These are phyloP conservation scores for Tothia fuscella DNA, from an alignment of 2,329 filamentous ascomycete genomes.

Conservation along the genomic window DNA sequence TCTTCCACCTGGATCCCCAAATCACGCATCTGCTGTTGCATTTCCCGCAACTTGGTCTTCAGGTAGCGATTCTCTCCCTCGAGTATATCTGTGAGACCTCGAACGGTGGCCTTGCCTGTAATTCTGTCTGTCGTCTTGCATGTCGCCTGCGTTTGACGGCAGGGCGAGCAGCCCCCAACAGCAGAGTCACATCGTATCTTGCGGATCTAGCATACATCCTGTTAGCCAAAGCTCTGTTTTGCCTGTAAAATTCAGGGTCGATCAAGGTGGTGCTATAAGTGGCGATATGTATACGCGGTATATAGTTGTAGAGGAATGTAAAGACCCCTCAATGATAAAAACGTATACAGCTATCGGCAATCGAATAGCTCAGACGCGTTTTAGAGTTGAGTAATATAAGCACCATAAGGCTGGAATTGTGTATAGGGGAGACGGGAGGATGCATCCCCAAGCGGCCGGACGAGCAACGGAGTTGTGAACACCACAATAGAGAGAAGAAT, in stretches of 20 bases:
- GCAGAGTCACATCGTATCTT: slow-evolving; percentile 82
- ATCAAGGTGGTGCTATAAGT: too few relatives aligned
- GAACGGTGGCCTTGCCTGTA: slow-evolving; percentile 64
- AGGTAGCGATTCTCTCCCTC: slow-evolving; percentile 61
- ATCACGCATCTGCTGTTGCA: slow-evolving; percentile 23
- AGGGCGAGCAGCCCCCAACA: slow-evolving; percentile 71
- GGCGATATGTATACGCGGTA: neutral
- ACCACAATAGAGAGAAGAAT: neutral
- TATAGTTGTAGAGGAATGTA: neutral
- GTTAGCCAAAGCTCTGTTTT: too few relatives aligned
- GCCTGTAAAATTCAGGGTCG: too few relatives aligned
- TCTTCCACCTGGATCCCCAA: slow-evolving; percentile 2
- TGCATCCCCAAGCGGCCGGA: too few relatives aligned
- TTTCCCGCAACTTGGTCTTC: slow-evolving; percentile 46
- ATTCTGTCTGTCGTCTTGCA: slow-evolving; percentile 82
- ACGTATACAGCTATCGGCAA: too few relatives aligned
- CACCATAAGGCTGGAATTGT: too few relatives aligned
- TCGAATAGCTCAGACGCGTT: too few relatives aligned
- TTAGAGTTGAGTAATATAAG: too few relatives aligned
- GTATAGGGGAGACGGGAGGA: too few relatives aligned
- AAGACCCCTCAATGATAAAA: too few relatives aligned
- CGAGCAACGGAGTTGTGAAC: too few relatives aligned
- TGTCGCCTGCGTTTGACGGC: slow-evolving; percentile 60
- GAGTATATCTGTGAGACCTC: slow-evolving; percentile 66
- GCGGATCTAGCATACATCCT: slow-evolving; percentile 43